Percentiles rank a stretch among this genome's conserved stretches.
Evolutionary conservation across 1,284 basidiomycete species (phyloP).

Genomic region (Leucoagaricus sp.): DNA sequence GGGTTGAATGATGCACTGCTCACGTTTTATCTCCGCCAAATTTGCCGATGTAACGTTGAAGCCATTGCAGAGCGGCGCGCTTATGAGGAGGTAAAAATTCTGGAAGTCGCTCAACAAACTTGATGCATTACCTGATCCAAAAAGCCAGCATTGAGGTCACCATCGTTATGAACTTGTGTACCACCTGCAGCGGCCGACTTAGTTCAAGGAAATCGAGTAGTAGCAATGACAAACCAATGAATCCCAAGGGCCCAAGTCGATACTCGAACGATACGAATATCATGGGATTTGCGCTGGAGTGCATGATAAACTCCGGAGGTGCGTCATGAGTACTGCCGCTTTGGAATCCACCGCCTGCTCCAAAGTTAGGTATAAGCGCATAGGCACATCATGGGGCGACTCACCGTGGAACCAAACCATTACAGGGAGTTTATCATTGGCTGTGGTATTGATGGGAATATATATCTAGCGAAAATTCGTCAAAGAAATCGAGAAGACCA

Average conservation of each 20-base stretch:
- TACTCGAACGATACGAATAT: conserved; percentile 44
- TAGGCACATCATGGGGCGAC: neutral
- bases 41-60: conserved; percentile 33
- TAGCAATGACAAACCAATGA: conserved; percentile 34
- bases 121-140: conserved; percentile 40
- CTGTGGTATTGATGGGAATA: conserved; percentile 27
- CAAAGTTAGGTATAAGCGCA: neutral
- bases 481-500: neutral
- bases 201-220: neutral
- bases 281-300: conserved; percentile 32
- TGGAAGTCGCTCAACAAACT: too few relatives aligned
- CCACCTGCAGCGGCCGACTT: conserved; percentile 25
- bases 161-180: conserved; percentile 27
- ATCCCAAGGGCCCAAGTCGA: conserved; percentile 42
- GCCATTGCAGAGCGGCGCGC: conserved; percentile 38
- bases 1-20: neutral
- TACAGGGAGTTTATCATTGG: conserved; percentile 30
- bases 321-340: conserved; percentile 31
- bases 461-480: conserved; percentile 27
- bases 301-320: conserved; percentile 30
- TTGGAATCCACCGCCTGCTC: conserved; percentile 40
- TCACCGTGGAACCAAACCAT: conserved; percentile 39
- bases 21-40: conserved; percentile 37
- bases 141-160: conserved; percentile 37
- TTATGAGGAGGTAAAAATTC: conserved; percentile 14